Evolutionary conservation across 2,329 filamentous ascomycete genomes (phyloP), one percentile per base, ranked within the genome.

Genomic region (Colletotrichum sp.): DNA sequence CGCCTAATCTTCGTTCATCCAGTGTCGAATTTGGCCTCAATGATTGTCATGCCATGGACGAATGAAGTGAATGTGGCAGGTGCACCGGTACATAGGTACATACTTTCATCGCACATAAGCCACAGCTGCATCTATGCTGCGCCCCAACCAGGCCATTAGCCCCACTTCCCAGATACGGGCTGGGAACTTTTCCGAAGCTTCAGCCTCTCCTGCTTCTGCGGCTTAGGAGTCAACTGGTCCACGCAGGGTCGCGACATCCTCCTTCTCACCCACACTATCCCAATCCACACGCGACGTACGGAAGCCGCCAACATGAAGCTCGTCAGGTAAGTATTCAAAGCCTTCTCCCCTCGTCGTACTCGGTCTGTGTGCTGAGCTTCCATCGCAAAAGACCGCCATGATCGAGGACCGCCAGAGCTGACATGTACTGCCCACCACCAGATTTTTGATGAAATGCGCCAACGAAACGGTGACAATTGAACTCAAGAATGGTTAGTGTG

Each of bases 381-480:
- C 61, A 34, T 36, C 28, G 21, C 30, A 30, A 55, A 71, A 55
- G 52, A 76, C 28, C 61, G 55, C 30, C 52, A 21, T 16, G 21
- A 76, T 34, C 24, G 24, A 66, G 39, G 34, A 34, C 16, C 69
- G 68, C 71, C 77, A 55, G 72, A 81, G 79, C 83, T 85, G 79
- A 85, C 79, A 63, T 80, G 65, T 66, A 76, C 74, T 77, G 60
- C 39, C 66, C 36, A 52, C 75, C 12, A 36, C 77, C 86, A 99
- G 97, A 85, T 99, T 99, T 86, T 90, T 99, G 81, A 99, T 99
- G 96, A 99, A 99, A 90, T 99, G 96, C 87, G 93, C 95, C 86
- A 99, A 98, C 87, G 97, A 99, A 89, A 98, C 97, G 82, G 97
- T 99, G 82, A 99, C 96, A 60, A 95, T 99, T 86, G 97, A 99